These are phyloP conservation scores for Curvularia verruculosa DNA, from an alignment of 2,329 filamentous ascomycete species.

Conservation along the genomic window DNA sequence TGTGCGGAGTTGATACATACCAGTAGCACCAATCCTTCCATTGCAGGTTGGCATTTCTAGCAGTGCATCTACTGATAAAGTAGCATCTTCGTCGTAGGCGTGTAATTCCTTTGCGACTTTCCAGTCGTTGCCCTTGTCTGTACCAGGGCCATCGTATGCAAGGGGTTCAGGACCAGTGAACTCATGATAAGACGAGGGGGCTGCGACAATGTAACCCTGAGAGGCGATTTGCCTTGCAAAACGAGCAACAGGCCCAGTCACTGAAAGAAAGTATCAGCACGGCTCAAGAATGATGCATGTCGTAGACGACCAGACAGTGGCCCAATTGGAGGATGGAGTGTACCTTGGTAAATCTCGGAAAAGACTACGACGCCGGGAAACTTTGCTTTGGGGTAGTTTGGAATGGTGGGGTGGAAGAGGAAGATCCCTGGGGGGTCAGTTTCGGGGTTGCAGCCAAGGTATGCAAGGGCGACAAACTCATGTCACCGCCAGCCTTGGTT, in stretches of 20 bases:
- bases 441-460: neutral
- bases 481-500: slow-evolving; percentile 64
- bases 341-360: slow-evolving; percentile 95
- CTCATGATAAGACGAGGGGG: slow-evolving; percentile 90
- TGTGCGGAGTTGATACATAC: slow-evolving; percentile 13
- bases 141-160: slow-evolving; percentile 85
- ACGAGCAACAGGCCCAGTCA: slow-evolving; percentile 86
- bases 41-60: slow-evolving; percentile 62
- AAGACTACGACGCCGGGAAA: slow-evolving; percentile 90
- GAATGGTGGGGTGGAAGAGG: slow-evolving; percentile 83
- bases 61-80: slow-evolving; percentile 51
- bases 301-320: neutral
- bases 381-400: slow-evolving; percentile 84
- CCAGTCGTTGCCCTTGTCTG: slow-evolving; percentile 83
- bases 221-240: slow-evolving; percentile 92
- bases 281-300: neutral
- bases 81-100: slow-evolving; percentile 74
- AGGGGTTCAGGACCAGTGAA: slow-evolving; percentile 85
- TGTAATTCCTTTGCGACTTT: slow-evolving; percentile 84
- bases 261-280: slow-evolving; percentile 44
- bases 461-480: slow-evolving; percentile 54
- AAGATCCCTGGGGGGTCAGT: slow-evolving; percentile 71
- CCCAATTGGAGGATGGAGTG: neutral
- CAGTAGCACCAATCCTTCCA: slow-evolving; percentile 64
- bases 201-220: slow-evolving; percentile 91